phyloP scores from a whole-genome alignment of 306 rosid genomes.

The Canavalia ensiformis region DNA sequence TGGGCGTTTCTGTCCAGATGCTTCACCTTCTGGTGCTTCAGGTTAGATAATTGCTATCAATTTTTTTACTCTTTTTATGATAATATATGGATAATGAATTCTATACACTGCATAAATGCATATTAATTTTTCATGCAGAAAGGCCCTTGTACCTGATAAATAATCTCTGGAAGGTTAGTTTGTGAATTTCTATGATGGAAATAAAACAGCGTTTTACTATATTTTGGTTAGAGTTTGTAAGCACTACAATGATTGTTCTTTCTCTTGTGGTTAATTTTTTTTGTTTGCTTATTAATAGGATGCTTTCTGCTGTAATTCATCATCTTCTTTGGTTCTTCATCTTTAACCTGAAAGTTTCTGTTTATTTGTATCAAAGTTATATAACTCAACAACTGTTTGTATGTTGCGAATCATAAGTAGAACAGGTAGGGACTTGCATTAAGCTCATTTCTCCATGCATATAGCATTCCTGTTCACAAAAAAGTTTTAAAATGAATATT shows the following conservation, averaged over 20 bases:
- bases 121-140: slow-evolving; percentile 29
- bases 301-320: slow-evolving; percentile 25
- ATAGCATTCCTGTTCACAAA: slow-evolving; percentile 22
- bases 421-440: slow-evolving; percentile 37
- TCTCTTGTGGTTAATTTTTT: slow-evolving; percentile 8
- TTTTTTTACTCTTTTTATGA: not conserved
- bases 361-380: slow-evolving; percentile 6
- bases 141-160: slow-evolving; percentile 41
- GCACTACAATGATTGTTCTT: slow-evolving; percentile 13
- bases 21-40: slow-evolving; percentile 96
- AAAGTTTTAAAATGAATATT: slow-evolving; percentile 25
- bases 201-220: slow-evolving; percentile 13
- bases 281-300: slow-evolving; percentile 8
- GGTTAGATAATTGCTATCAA: slow-evolving; percentile 61
- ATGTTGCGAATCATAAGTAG: slow-evolving; percentile 28
- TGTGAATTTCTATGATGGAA: slow-evolving; percentile 39
- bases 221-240: slow-evolving; percentile 39
- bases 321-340: slow-evolving; percentile 13
- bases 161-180: slow-evolving; percentile 36
- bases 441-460: slow-evolving; percentile 36
- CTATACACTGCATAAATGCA: slow-evolving; percentile 38
- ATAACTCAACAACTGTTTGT: slow-evolving; percentile 6
- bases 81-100: slow-evolving; percentile 34
- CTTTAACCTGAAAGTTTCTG: slow-evolving; percentile 30
- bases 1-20: slow-evolving; percentile 98